These are phyloP conservation scores for Chaetomium globosum DNA, from an alignment of 2,329 filamentous ascomycete species.

Conservation along the genomic window DNA sequence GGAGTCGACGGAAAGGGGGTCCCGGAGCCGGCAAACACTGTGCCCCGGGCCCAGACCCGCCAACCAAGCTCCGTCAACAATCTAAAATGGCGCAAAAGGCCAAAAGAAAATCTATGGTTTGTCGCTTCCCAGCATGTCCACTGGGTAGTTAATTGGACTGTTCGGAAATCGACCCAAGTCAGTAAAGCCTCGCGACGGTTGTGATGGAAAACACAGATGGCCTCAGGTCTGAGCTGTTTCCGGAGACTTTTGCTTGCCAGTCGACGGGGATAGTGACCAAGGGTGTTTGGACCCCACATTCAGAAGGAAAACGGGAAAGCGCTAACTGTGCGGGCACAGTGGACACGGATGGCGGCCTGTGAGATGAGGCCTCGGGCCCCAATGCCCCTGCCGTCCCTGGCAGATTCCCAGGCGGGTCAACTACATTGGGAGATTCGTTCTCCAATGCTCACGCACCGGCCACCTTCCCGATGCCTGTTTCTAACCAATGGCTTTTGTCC, in stretches of 20 bases:
- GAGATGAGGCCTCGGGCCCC: conserved; percentile 5
- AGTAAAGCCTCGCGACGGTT: background rate
- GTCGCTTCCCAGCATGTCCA: background rate
- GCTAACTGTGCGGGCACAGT: conserved; percentile 31
- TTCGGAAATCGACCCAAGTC: background rate
- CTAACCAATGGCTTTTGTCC: background rate
- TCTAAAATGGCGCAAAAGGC: background rate
- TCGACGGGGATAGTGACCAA: background rate
- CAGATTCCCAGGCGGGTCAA: background rate
- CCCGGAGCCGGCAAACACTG: conserved; percentile 16
- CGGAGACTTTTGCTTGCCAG: conserved; percentile 11
- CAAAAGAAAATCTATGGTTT: too few species aligned
- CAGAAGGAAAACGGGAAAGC: background rate
- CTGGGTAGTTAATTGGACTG: background rate
- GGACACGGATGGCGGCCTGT: conserved; percentile 2
- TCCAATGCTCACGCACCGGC: background rate
- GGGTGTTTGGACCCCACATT: background rate
- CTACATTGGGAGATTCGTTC: conserved; percentile 15
- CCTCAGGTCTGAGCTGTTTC: background rate
- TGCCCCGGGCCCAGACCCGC: conserved; percentile 17
- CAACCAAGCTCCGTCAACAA: background rate
- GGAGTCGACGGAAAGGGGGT: background rate
- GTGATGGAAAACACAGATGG: background rate
- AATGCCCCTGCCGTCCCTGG: conserved; percentile 14
- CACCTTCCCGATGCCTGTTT: background rate